phyloP scores from a whole-genome alignment of 2,329 filamentous ascomycete species.

The Dactylellina parvicollis region DNA sequence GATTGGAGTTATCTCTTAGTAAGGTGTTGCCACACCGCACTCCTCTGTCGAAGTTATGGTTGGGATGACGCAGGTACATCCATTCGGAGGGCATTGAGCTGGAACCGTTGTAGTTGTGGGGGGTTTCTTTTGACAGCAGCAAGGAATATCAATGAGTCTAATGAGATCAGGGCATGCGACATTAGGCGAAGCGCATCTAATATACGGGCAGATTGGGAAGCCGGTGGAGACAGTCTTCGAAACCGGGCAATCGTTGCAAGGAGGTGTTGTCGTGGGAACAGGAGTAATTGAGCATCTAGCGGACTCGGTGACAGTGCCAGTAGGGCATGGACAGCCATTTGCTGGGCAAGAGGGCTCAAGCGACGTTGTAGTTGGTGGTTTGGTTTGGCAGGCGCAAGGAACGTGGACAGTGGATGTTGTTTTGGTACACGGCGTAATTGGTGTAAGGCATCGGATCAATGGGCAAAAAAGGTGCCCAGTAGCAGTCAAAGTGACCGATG shows the following conservation, averaged over 20 bases:
- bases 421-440: conserved; percentile 18
- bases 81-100: conserved; percentile 39
- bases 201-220: conserved; percentile 20
- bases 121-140: conserved; percentile 34
- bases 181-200: conserved; percentile 14
- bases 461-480: conserved; percentile 31
- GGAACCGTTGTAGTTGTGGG: conserved; percentile 26
- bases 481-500: conserved; percentile 28
- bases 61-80: conserved; percentile 42
- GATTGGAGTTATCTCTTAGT: too few species aligned
- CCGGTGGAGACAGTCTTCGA: conserved; percentile 34
- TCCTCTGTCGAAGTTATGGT: conserved; percentile 25
- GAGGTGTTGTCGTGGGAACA: neutral
- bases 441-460: conserved; percentile 26
- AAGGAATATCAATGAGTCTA: conserved; percentile 21
- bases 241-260: conserved; percentile 28
- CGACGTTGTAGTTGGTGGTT: conserved; percentile 32
- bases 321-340: conserved; percentile 32
- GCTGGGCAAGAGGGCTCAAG: conserved; percentile 29
- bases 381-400: conserved; percentile 35
- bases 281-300: conserved; percentile 17
- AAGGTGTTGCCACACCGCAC: conserved; percentile 10
- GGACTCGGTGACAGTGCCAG: neutral
- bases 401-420: conserved; percentile 20
- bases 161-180: conserved; percentile 31